phyloP scores from a whole-genome alignment of 2,329 filamentous ascomycete genomes.

The Lachnellula cervina region DNA sequence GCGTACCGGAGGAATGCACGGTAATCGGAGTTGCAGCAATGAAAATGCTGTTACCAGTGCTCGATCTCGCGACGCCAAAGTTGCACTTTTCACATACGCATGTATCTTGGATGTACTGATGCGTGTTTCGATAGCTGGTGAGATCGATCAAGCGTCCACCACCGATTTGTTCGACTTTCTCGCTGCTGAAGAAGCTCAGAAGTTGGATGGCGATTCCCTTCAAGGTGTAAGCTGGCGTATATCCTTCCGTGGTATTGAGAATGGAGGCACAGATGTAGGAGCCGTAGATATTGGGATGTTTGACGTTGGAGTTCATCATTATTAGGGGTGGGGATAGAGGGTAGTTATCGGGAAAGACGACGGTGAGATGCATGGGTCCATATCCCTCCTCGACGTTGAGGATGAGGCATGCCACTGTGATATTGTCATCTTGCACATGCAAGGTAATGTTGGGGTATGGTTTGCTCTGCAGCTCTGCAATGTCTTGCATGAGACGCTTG shows the following conservation, averaged over 20 bases:
- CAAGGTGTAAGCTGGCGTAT: slow-evolving; percentile 47
- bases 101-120: background rate
- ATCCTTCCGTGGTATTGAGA: slow-evolving; percentile 38
- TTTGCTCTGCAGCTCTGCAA: slow-evolving; percentile 40
- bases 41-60: background rate
- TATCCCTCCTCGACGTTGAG: slow-evolving; percentile 36
- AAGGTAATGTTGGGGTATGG: slow-evolving; percentile 45
- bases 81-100: slow-evolving; percentile 29
- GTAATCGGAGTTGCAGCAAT: background rate
- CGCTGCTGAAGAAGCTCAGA: slow-evolving; percentile 48
- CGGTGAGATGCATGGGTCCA: slow-evolving; percentile 39
- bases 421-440: slow-evolving; percentile 33
- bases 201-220: slow-evolving; percentile 46
- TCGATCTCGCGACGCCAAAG: background rate
- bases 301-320: slow-evolving; percentile 37
- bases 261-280: slow-evolving; percentile 44
- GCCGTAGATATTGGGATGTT: slow-evolving; percentile 42
- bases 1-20: background rate
- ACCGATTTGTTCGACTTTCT: slow-evolving; percentile 39
- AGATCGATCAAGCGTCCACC: slow-evolving; percentile 26
- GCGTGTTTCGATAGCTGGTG: slow-evolving; percentile 17
- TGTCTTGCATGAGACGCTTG: slow-evolving; percentile 38
- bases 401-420: slow-evolving; percentile 39
- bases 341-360: slow-evolving; percentile 35
- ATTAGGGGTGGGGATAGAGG: slow-evolving; percentile 38